A percentile compares a stretch with the other conserved stretches of the same genome.
Conservation (phyloP, 805 yeast genomes). For the Kockiozyma suomiensis region DNA sequence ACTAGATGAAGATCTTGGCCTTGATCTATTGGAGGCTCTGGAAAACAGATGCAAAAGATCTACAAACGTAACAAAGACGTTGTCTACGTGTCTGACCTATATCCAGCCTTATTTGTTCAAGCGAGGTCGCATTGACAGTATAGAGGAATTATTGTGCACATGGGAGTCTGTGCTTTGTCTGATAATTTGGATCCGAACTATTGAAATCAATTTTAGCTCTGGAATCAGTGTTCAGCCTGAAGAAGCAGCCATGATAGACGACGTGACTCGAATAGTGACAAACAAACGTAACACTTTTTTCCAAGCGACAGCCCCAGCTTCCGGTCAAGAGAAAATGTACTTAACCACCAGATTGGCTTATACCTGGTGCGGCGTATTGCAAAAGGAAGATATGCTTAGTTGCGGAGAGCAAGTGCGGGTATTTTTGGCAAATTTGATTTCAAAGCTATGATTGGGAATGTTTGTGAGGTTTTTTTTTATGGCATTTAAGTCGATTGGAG, state of each 20-base stretch:
- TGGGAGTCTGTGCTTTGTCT: conserved; percentile 21
- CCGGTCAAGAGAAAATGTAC: conserved; percentile 21
- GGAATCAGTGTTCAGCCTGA: conserved; percentile 21
- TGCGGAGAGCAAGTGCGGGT: conserved; percentile 15
- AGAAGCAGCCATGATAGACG: conserved; percentile 22
- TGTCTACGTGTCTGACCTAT: conserved; percentile 11
- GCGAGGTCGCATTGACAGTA: conserved; percentile 6
- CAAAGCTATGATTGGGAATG: background rate
- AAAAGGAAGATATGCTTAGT: conserved; percentile 5
- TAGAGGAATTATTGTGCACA: conserved; percentile 19
- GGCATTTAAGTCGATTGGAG: background rate
- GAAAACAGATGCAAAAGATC: conserved; percentile 21
- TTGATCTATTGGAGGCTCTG: conserved; percentile 17
- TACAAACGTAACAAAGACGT: conserved; percentile 12
- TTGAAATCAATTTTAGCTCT: conserved; percentile 14
- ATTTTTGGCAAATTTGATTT: conserved; percentile 17
- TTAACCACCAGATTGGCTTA: conserved; percentile 18
- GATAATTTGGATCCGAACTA: conserved; percentile 24
- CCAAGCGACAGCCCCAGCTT: conserved; percentile 3
- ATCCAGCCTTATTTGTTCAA: conserved; percentile 18
- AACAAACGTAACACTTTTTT: conserved; percentile 11
- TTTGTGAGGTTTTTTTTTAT: background rate
- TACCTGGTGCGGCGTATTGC: conserved; percentile 21
- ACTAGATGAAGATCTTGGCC: conserved; percentile 17
- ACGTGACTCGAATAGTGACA: conserved; percentile 17